A percentile compares a stretch with the other conserved stretches of the same genome.
phyloP scores from a whole-genome alignment of 768 basidiomycete species.

The Leccinum variicolor region DNA sequence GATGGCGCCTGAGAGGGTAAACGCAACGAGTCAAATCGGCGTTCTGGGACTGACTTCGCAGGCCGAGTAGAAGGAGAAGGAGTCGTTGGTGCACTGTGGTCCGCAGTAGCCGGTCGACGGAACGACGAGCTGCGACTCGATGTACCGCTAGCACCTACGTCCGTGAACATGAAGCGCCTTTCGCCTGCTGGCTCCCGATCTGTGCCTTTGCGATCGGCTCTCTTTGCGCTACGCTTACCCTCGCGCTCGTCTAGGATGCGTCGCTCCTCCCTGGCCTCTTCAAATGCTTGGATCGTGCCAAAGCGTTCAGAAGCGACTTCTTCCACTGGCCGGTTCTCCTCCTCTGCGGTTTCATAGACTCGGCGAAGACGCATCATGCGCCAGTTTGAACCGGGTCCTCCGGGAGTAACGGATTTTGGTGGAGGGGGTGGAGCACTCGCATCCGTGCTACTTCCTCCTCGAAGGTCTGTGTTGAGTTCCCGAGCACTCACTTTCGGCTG shows the following conservation, averaged over 20 bases:
- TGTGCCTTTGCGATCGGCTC: constrained; percentile 35
- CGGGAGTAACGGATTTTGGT: constrained; percentile 59
- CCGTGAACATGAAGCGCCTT: constrained; percentile 66
- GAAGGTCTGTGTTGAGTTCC: constrained; percentile 61
- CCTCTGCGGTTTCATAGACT: constrained; percentile 86
- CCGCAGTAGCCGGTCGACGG: constrained; percentile 69
- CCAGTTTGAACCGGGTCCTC: constrained; percentile 93
- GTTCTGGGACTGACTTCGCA: constrained; percentile 38
- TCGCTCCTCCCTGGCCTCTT: constrained; percentile 86
- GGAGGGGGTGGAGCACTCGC: constrained; percentile 35
- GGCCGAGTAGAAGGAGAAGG: constrained; percentile 40
- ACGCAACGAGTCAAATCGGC: constrained; percentile 59
- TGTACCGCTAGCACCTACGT: constrained; percentile 54
- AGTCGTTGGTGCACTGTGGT: constrained; percentile 54
- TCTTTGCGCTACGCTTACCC: constrained; percentile 43
- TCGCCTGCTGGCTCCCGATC: constrained; percentile 39
- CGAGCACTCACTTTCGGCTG: constrained; percentile 60
- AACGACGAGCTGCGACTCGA: constrained; percentile 88
- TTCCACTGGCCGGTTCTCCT: constrained; percentile 69
- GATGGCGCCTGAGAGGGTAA: constrained; percentile 58
- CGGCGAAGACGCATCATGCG: constrained; percentile 95
- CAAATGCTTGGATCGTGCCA: constrained; percentile 78
- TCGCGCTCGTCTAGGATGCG: constrained; percentile 82
- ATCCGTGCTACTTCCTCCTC: constrained; percentile 40
- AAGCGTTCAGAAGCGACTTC: constrained; percentile 88